A percentile compares a stretch with the other conserved stretches of the same genome.
Conservation (phyloP, 2,329 filamentous ascomycete species). For the Kalmusia sp. region DNA sequence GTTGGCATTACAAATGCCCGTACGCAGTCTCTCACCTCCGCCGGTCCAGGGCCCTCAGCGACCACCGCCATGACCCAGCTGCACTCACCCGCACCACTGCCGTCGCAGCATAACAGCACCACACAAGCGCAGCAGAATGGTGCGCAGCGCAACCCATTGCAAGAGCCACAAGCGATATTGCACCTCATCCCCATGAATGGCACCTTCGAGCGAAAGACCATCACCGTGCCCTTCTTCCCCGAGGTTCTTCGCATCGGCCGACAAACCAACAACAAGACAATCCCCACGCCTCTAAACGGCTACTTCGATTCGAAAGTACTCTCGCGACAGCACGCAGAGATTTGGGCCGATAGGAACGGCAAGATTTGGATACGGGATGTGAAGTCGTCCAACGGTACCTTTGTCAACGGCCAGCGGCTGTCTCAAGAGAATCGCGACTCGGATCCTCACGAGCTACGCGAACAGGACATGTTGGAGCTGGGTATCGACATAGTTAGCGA, state of each 20-base stretch:
- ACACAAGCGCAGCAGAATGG: slow-evolving; percentile 67
- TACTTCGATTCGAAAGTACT: slow-evolving; percentile 99
- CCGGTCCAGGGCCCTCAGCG: slow-evolving; percentile 64
- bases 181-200: slow-evolving; percentile 91
- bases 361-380: slow-evolving; percentile 97
- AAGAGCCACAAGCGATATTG: slow-evolving; percentile 76
- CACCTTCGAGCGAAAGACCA: slow-evolving; percentile 96
- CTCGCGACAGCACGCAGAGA: slow-evolving; percentile 93
- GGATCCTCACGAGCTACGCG: slow-evolving; percentile 90
- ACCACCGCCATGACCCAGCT: slow-evolving; percentile 69
- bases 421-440: slow-evolving; percentile 96
- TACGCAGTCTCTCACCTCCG: slow-evolving; percentile 66
- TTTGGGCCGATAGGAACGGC: slow-evolving; percentile 84
- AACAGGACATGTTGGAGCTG: slow-evolving; percentile 89
- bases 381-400: slow-evolving; percentile 98
- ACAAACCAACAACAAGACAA: slow-evolving; percentile 95
- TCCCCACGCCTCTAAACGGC: slow-evolving; percentile 88
- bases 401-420: slow-evolving; percentile 89
- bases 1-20: slow-evolving; percentile 67
- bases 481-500: slow-evolving; percentile 99
- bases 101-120: slow-evolving; percentile 73
- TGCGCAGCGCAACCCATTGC: slow-evolving; percentile 50
- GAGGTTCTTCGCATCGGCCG: slow-evolving; percentile 93
- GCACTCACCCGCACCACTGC: slow-evolving; percentile 67
- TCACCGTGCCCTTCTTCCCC: slow-evolving; percentile 90